Conservation (phyloP, 2,329 filamentous ascomycete species). For the Leptographium procerum region DNA sequence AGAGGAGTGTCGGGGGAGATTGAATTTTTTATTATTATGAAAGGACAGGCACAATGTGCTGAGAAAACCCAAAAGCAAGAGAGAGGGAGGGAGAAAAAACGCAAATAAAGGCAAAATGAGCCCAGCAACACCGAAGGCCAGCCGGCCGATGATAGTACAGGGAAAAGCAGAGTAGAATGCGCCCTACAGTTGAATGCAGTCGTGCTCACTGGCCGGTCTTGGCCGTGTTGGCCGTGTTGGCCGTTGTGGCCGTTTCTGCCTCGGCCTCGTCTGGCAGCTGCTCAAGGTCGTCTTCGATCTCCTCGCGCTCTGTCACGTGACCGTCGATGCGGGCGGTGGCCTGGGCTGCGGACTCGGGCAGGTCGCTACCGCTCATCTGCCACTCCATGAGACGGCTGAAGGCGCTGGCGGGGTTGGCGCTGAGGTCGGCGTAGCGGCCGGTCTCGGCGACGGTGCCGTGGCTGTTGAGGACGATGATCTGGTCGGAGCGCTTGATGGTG, state of each 20-base stretch:
- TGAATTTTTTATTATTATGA: neutral
- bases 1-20: neutral
- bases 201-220: neutral
- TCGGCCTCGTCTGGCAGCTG: constrained; percentile 26
- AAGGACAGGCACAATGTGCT: neutral
- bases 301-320: constrained; percentile 39
- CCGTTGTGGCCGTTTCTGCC: constrained; percentile 11
- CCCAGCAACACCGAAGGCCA: neutral
- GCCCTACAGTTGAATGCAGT: neutral
- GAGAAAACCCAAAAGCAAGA: neutral
- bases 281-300: constrained; percentile 38
- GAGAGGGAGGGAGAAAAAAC: neutral
- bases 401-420: constrained; percentile 61
- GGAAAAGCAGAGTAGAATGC: no score
- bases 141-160: neutral
- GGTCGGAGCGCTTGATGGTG: constrained; percentile 91
- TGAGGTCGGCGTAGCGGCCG: constrained; percentile 71
- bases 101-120: neutral
- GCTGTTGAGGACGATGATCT: constrained; percentile 79
- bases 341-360: constrained; percentile 21
- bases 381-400: constrained; percentile 98
- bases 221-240: neutral
- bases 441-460: constrained; percentile 87
- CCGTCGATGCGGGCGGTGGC: constrained; percentile 21
- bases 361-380: constrained; percentile 84